Evolutionary conservation across 768 basidiomycete species (phyloP), one percentile per base, ranked within the genome.

Genomic region (Mycena amicta): DNA sequence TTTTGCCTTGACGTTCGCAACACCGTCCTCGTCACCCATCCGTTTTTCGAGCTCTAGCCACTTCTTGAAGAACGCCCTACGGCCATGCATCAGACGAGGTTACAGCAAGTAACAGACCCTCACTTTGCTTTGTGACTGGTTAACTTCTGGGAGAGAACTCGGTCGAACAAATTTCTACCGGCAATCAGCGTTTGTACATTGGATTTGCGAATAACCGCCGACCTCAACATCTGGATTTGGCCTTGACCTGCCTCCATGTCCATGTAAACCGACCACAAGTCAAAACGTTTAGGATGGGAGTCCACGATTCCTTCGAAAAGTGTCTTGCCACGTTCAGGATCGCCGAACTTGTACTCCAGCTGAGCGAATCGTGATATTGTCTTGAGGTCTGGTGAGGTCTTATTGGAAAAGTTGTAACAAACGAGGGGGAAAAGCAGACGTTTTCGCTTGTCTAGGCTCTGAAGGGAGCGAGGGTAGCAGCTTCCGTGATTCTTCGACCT

Each of bases 301-400:
- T 97, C 95, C 43, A 98, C 78, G 62, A 99, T 92, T 43, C 96
- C 97, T 70, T 98, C 96, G 60, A 97, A 98, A 51, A 99, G 81
- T 1, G 96, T 99, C 70, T 90, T 91, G 27, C 95, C 97, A 47
- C 97, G 86, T 71, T 99, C 97, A 1, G 92, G 80, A 65, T 98
- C 97, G 2, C 95, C 97, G 28, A 88, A 77, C 70, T 90, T 95
- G 74, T 98, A 99, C 71, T 99, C 97, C 20, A 98, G 78, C 65
- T 95, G 89, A 2, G 95, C 95, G 71, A 98, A 98, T 68, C 90
- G 91, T 53, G 93, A 90, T 66, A 98, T 95, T 1, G 92, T 96
- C 76, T 98, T 95, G 68, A 98, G 76, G 71, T 99, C 96, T 98
- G 63, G 8, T n/a, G 37, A 51, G 40, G 28, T 28, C 22, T 50